Evolutionary conservation across 805 yeast genomes (phyloP), one percentile per base, ranked within the genome.

Genomic region (Ogataea populi-albae): DNA sequence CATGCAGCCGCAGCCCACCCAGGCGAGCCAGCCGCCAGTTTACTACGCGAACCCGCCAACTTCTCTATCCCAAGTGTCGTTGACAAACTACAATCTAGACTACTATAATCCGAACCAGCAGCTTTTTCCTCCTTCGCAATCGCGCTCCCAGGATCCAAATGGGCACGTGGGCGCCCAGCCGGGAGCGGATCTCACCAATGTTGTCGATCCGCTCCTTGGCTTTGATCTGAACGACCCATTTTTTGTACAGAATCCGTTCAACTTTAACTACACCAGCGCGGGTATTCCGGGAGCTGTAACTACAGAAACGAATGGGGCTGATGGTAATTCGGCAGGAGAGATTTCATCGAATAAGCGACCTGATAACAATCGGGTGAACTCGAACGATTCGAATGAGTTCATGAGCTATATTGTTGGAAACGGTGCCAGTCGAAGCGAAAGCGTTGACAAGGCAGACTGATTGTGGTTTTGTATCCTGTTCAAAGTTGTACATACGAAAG

Each of bases 181-280:
- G 27, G 22, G 30, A 19, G 41, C 41, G 18, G 39, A 32, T 10
- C 31, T 37, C 18, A 35, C 37, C 12, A 43, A 42, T 27, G 39
- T 55, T 10, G 49, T 64, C 16, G 65, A 68, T 30, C 64, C 64
- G 16, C 52, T 66, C 33, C 47, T 64, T 17, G 72, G 76, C 7
- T 63, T 69, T 45, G 57, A 57, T 37, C 48, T 69, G 24, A 61
- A 58, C 31, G 79, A 73, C 50, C 79, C 79, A 5, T 73, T 73
- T 42, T 71, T 73, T 66, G 59, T 72, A 30, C 69, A 71, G 12
- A 69, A 70, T 44, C 76, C 77, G 3, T 70, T 62, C 29, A 70
- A 68, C 42, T 54, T 69, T 35, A 71, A 71, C 7, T 51, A 51
- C 57, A 56, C 54, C 11, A 24, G 35, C 12, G 27, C 35, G 5